Base-by-base conservation (phyloP, 23 red algal species). In the Gracilaria gracilis region DNA sequence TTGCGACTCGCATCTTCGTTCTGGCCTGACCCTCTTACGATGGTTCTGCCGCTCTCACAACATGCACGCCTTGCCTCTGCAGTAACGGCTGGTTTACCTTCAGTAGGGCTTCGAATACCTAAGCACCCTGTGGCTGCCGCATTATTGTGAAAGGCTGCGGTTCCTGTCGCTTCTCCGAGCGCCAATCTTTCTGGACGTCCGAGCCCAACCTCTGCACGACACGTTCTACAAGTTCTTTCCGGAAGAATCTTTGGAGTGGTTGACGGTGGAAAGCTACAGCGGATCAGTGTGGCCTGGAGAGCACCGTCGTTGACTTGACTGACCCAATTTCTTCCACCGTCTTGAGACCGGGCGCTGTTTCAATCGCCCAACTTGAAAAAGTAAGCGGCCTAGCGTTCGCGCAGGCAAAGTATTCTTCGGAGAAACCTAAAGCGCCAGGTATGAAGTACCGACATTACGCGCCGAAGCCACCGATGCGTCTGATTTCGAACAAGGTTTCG, bases 391-490 rank as follows among this genome's bases (percentile, higher is more conserved):
- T 86, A 21, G 28, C 82, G 19, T 88, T 92, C 36, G 15, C 51
- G 12, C 21, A 27, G 23, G 44, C 48, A 59, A 57, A 35, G 33
- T 32, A 19, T 17, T 32, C 44, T 20, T 50, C 36, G 14, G 42
- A 75, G 8, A 71, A 51, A 27, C 91, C 95, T 17, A 76, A 79
- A 51, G 95, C 95, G 35, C 95, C 95, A 19, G 95, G 95, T 1
- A 98, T 98, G 95, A 98, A 98, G 61, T 98, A 98, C 59, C 91
- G 95, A 24, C 95, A 98, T 78, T 98, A 94, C 59, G 95, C 95
- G 35, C 95, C 95, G 17, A 62, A 59, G 32, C 65, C 91, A 70
- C 85, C 90, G 20, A 20, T 97, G 40, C 61, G 61, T 20, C 28
- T 97, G 21, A 31, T 86, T 54, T 67, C 67, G 0, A 71, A n/a